phyloP scores from a whole-genome alignment of 1,284 basidiomycete species.

The Mrakiaceae sp. region DNA sequence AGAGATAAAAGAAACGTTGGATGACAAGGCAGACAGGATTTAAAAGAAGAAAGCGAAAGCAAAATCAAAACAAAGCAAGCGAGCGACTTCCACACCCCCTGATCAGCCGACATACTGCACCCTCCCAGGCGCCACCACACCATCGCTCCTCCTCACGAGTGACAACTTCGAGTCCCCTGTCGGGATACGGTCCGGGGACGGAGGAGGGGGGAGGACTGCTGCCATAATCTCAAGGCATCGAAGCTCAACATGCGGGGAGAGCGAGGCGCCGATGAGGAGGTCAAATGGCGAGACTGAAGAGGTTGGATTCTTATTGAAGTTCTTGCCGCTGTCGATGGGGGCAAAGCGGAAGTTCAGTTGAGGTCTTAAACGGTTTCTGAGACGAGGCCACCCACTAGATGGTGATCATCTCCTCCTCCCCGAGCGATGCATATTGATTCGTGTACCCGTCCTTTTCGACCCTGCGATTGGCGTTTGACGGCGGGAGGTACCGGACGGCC shows the following conservation, averaged over 20 bases:
- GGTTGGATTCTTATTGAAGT: background rate
- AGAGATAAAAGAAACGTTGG: background rate
- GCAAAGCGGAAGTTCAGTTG: background rate
- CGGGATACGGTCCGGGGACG: background rate
- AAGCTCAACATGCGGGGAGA: conserved; percentile 6
- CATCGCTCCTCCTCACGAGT: background rate
- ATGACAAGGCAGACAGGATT: background rate
- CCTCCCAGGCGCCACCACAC: background rate
- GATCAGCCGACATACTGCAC: background rate
- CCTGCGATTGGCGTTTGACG: conserved; percentile 48
- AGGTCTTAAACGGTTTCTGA: background rate
- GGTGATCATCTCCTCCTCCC: conserved; percentile 6
- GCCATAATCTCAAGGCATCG: conserved; percentile 12
- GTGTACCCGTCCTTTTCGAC: background rate
- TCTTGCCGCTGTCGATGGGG: background rate
- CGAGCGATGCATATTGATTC: background rate
- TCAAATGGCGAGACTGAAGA: background rate
- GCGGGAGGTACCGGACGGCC: conserved; percentile 72
- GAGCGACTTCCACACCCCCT: background rate
- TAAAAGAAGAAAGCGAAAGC: background rate
- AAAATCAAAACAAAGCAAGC: too few species aligned
- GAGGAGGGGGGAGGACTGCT: background rate
- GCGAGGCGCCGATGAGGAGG: background rate
- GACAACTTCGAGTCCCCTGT: background rate
- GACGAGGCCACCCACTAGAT: conserved; percentile 1